phyloP scores from a whole-genome alignment of 2,329 filamentous ascomycete species.

The Colletotrichum lini region DNA sequence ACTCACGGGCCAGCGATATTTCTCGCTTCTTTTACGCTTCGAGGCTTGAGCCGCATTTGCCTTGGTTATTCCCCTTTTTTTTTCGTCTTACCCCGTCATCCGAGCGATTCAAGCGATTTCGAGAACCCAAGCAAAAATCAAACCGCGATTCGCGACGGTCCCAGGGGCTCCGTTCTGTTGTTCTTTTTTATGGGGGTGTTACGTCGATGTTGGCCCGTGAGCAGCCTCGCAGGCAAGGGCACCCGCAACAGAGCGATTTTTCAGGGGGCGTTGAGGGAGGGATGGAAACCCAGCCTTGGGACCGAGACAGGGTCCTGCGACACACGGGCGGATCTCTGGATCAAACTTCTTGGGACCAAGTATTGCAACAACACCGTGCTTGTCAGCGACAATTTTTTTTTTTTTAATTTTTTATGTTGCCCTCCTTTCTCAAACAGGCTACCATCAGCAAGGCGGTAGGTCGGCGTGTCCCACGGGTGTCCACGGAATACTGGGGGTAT shows the following conservation, averaged over 20 bases:
- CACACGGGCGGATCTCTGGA: not conserved
- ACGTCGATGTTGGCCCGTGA: constrained; percentile 15
- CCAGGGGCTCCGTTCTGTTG: constrained; percentile 6
- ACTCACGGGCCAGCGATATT: not conserved
- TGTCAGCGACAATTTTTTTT: not conserved
- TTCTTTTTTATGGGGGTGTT: constrained; percentile 12
- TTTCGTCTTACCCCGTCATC: not conserved
- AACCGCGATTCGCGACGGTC: constrained; percentile 7
- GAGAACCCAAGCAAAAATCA: not conserved
- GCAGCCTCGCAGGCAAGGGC: constrained; percentile 1
- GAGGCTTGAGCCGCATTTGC: not conserved
- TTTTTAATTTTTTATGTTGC: too few species aligned
- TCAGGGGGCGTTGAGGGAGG: too few species aligned
- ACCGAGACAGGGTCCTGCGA: constrained; percentile 19
- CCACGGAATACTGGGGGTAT: constrained; percentile 38
- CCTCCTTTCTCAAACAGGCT: not conserved
- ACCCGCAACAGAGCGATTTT: constrained; percentile 11
- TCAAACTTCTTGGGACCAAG: not conserved
- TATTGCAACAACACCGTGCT: not conserved
- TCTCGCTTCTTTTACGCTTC: not conserved
- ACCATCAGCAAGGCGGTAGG: constrained; percentile 2
- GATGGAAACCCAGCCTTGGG: constrained; percentile 6
- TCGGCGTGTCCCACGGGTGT: not conserved
- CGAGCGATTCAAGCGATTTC: constrained; percentile 8
- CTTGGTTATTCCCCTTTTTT: not conserved